phyloP scores from a whole-genome alignment of 2,329 filamentous ascomycete species.

The Fusarium torulosum region DNA sequence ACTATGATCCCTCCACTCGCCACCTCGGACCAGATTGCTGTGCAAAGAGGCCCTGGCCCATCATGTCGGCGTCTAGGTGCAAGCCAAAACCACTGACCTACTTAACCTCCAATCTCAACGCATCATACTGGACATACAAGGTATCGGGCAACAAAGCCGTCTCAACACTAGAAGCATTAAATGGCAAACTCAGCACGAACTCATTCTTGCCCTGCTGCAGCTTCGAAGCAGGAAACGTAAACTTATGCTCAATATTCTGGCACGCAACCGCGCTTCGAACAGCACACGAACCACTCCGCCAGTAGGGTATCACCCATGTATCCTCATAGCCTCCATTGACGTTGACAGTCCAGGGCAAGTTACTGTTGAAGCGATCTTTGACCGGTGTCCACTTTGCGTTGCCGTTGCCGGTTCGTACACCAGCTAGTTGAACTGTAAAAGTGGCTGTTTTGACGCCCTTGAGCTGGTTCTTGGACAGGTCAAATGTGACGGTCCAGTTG shows the following conservation, averaged over 20 bases:
- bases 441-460: slow-evolving; percentile 53
- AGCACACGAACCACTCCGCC: slow-evolving; percentile 62
- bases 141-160: slow-evolving; percentile 65
- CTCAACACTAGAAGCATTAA: slow-evolving; percentile 69
- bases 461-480: slow-evolving; percentile 52
- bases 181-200: slow-evolving; percentile 68
- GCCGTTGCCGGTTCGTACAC: slow-evolving; percentile 31
- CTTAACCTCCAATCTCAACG: slow-evolving; percentile 66
- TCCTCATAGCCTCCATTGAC: slow-evolving; percentile 56
- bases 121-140: slow-evolving; percentile 74
- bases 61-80: too few species aligned
- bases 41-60: too few species aligned
- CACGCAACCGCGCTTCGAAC: slow-evolving; percentile 69
- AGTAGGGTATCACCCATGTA: slow-evolving; percentile 67
- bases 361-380: slow-evolving; percentile 14
- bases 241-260: slow-evolving; percentile 71
- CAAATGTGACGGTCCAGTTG: slow-evolving; percentile 69
- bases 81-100: neutral
- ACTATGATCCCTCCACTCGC: too few species aligned
- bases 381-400: slow-evolving; percentile 39
- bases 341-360: slow-evolving; percentile 46
- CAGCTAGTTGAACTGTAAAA: slow-evolving; percentile 37
- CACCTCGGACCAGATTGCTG: too few species aligned
- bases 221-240: slow-evolving; percentile 62
- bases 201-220: slow-evolving; percentile 64